phyloP scores from a whole-genome alignment of 2,329 filamentous ascomycete species.

The Colletotrichum euphorbiae region DNA sequence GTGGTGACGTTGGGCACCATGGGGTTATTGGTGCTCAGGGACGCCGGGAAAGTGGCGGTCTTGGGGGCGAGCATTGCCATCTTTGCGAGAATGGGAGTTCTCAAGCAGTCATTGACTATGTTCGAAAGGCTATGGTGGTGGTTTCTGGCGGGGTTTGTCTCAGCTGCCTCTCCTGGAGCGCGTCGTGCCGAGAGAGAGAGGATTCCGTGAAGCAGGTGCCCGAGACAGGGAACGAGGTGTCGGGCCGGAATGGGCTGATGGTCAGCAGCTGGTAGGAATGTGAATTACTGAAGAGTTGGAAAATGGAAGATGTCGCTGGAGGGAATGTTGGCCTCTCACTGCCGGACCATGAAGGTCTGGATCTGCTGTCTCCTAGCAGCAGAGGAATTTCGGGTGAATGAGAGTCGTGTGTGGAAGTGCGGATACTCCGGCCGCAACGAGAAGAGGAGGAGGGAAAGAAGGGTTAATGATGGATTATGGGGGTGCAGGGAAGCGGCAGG shows the following conservation, averaged over 20 bases:
- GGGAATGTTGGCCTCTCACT: constrained; percentile 20
- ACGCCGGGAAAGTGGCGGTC: constrained; percentile 70
- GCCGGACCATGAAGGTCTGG: constrained; percentile 36
- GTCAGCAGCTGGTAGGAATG: neutral
- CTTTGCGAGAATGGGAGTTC: constrained; percentile 29
- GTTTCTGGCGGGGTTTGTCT: constrained; percentile 35
- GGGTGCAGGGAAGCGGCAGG: constrained; percentile 28
- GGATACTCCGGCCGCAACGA: constrained; percentile 16
- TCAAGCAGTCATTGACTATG: constrained; percentile 20
- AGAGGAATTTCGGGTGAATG: constrained; percentile 18
- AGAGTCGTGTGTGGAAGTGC: constrained; percentile 32
- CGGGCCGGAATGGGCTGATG: constrained; percentile 9
- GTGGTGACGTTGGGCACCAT: constrained; percentile 61
- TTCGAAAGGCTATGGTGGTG: constrained; percentile 7
- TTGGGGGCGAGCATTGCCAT: constrained; percentile 88
- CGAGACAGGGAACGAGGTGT: constrained; percentile 31
- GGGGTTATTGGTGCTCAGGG: constrained; percentile 60
- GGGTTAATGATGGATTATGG: constrained; percentile 39
- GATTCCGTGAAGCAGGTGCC: constrained; percentile 26
- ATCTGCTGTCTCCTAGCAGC: constrained; percentile 24
- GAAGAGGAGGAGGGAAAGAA: constrained; percentile 33
- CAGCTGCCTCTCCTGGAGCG: constrained; percentile 40
- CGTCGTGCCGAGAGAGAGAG: constrained; percentile 30
- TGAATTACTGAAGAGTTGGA: neutral
- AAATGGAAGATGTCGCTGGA: neutral